These are phyloP conservation scores for Candida lessepsii DNA, from an alignment of 805 yeast genomes.

Conservation along the genomic window DNA sequence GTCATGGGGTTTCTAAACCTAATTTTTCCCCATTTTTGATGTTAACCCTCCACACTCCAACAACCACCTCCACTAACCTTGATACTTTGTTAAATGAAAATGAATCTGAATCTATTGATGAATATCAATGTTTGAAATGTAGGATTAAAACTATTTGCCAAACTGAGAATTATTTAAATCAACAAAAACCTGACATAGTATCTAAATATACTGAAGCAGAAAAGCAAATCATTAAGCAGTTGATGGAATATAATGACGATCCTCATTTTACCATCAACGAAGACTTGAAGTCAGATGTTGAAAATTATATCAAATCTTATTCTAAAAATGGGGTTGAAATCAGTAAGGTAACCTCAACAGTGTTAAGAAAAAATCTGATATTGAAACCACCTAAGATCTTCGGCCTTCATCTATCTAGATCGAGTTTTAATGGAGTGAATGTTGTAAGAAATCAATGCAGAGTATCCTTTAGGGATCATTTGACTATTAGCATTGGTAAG, in stretches of 20 bases:
- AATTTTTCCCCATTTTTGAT: conserved; percentile 63
- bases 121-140: conserved; percentile 78
- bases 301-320: conserved; percentile 48
- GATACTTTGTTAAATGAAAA: conserved; percentile 54
- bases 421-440: conserved; percentile 66
- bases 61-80: conserved; percentile 43
- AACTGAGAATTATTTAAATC: conserved; percentile 26
- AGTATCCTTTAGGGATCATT: conserved; percentile 59
- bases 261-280: conserved; percentile 55
- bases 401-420: conserved; percentile 82
- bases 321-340: conserved; percentile 43
- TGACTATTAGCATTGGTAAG: conserved; percentile 49
- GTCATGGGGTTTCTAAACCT: conserved; percentile 61
- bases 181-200: conserved; percentile 25
- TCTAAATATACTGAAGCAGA: conserved; percentile 23
- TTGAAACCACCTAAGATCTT: conserved; percentile 68
- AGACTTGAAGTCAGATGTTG: conserved; percentile 55
- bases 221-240: conserved; percentile 26
- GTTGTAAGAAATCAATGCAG: conserved; percentile 74
- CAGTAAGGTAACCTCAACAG: conserved; percentile 55
- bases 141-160: conserved; percentile 36
- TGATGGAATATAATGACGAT: conserved; percentile 35
- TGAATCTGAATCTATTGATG: conserved; percentile 69
- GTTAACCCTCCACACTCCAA: conserved; percentile 75
- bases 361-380: conserved; percentile 62